These are phyloP conservation scores for Caryopteris hybrid DNA, from an alignment of 305 asterid species.

Conservation along the genomic window DNA sequence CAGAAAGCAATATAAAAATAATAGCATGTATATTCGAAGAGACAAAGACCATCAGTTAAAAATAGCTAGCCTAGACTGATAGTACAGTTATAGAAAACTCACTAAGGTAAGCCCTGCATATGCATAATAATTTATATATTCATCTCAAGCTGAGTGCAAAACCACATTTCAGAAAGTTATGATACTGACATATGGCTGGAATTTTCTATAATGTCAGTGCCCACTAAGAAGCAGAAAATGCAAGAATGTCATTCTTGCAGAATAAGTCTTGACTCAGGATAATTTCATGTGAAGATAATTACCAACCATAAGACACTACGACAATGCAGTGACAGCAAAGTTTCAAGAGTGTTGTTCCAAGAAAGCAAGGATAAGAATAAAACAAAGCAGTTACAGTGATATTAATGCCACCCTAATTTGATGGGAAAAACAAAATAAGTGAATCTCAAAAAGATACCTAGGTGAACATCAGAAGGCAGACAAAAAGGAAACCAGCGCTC, in stretches of 20 bases:
- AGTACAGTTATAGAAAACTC: background rate
- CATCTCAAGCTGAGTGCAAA: constrained; percentile 3
- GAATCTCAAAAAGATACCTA: constrained; percentile 47
- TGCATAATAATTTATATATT: background rate
- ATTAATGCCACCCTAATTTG: background rate
- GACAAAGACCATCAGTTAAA: background rate
- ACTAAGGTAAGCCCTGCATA: background rate
- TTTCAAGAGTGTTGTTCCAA: background rate
- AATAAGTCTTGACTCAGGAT: background rate
- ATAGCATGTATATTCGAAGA: background rate
- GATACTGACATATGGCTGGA: background rate
- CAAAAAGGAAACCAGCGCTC: constrained; percentile 94
- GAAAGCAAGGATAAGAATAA: background rate
- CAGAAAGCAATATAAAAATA: background rate
- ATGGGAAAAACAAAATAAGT: background rate
- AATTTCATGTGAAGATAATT: background rate
- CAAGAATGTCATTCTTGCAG: constrained; percentile 15
- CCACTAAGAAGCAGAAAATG: too few species aligned
- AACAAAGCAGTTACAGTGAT: background rate
- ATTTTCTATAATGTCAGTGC: background rate
- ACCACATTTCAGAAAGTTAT: constrained; percentile 11
- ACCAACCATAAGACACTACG: background rate
- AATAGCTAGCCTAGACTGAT: background rate
- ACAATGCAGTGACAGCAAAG: background rate
- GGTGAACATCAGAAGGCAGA: constrained; percentile 87